Conservation (phyloP, 2,329 filamentous ascomycete genomes). For the Pseudogymnoascus sp. region DNA sequence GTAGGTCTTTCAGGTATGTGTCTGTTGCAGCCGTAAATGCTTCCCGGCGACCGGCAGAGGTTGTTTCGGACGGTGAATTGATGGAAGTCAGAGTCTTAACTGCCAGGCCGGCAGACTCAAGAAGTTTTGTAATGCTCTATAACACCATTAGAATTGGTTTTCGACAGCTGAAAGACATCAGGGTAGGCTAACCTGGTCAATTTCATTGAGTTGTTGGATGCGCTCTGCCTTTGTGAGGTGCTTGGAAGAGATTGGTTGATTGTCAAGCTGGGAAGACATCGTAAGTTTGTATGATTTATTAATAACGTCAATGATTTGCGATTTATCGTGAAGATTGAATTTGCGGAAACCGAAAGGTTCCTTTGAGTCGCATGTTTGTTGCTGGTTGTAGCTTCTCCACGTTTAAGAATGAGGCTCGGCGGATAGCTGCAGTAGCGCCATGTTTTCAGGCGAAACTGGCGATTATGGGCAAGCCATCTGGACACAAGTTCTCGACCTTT, state of each 20-base stretch:
- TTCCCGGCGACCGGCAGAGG: constrained; percentile 24
- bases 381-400: constrained; percentile 3
- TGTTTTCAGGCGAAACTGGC: constrained; percentile 7
- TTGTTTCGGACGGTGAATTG: constrained; percentile 17
- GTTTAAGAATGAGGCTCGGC: constrained; percentile 12
- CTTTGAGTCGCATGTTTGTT: background rate
- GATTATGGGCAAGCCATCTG: background rate
- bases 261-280: background rate
- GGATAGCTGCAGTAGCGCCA: constrained; percentile 13
- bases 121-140: constrained; percentile 36
- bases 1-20: constrained; percentile 64
- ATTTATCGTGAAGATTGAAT: background rate
- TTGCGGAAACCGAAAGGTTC: background rate
- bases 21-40: constrained; percentile 52
- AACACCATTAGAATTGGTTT: background rate
- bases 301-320: background rate
- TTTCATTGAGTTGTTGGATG: constrained; percentile 69
- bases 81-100: constrained; percentile 53
- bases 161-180: background rate
- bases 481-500: background rate
- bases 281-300: background rate
- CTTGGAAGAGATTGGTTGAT: background rate
- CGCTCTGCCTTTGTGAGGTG: constrained; percentile 66
- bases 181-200: constrained; percentile 52
- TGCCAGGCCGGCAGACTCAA: constrained; percentile 51